Conservation (phyloP, 2,329 filamentous ascomycete species). For the Colletotrichum euphorbiae region DNA sequence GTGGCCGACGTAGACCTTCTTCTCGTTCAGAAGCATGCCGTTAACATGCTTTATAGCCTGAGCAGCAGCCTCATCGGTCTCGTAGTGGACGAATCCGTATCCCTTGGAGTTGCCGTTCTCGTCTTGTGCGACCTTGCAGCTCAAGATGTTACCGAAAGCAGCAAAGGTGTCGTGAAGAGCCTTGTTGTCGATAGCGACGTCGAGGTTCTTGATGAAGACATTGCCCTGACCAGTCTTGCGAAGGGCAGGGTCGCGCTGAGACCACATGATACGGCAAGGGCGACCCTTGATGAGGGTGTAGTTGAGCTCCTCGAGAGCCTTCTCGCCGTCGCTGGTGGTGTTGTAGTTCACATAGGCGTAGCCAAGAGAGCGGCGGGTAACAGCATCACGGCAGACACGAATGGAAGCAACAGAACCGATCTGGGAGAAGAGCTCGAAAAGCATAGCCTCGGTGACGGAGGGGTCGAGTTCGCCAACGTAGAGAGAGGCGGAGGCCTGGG, state of each 20-base stretch:
- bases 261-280: slow-evolving; percentile 99
- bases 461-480: slow-evolving; percentile 99
- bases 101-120: slow-evolving; percentile 97
- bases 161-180: slow-evolving; percentile 99
- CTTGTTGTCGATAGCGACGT: slow-evolving; percentile 99
- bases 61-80: slow-evolving; percentile 96
- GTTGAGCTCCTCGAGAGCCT: slow-evolving; percentile 98
- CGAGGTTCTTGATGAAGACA: slow-evolving; percentile 99
- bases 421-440: slow-evolving; percentile 99
- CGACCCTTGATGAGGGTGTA: slow-evolving; percentile 99
- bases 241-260: slow-evolving; percentile 97
- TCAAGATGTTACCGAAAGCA: slow-evolving; percentile 98
- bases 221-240: slow-evolving; percentile 99
- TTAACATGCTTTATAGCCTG: slow-evolving; percentile 99
- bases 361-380: slow-evolving; percentile 97
- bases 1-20: slow-evolving; percentile 99
- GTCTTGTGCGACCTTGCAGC: slow-evolving; percentile 99
- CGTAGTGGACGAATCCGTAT: slow-evolving; percentile 99
- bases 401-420: slow-evolving; percentile 99
- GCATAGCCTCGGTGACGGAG: slow-evolving; percentile 99
- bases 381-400: slow-evolving; percentile 98
- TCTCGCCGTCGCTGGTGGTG: slow-evolving; percentile 94
- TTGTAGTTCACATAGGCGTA: slow-evolving; percentile 99
- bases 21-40: slow-evolving; percentile 99
- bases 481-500: slow-evolving; percentile 95